Percentiles rank a stretch among this genome's conserved stretches.
phyloP scores from a whole-genome alignment of 1,284 basidiomycete species.

The Calocybe gambosa region DNA sequence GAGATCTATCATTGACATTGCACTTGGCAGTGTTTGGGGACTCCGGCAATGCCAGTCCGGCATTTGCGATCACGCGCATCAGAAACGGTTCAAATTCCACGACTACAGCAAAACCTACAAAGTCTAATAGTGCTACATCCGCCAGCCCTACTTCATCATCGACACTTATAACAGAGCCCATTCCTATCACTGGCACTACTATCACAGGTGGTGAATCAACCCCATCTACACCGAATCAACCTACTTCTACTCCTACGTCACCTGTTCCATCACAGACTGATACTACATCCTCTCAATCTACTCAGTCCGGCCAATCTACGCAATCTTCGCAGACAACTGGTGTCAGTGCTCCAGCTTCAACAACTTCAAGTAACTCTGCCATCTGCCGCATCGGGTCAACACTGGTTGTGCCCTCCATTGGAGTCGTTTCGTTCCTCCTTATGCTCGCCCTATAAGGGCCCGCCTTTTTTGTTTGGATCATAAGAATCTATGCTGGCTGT shows the following conservation, averaged over 20 bases:
- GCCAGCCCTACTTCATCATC: constrained; percentile 2
- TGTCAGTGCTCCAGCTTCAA: constrained; percentile 1
- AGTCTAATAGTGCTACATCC: constrained; percentile 6
- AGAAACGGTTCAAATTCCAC: constrained; percentile 8
- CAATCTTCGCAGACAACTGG: not conserved
- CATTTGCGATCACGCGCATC: constrained; percentile 35
- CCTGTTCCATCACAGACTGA: not conserved
- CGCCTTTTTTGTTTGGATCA: not conserved
- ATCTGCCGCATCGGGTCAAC: constrained; percentile 5
- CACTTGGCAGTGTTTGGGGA: constrained; percentile 30
- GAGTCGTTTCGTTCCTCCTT: constrained; percentile 12
- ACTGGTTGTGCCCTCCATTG: constrained; percentile 7
- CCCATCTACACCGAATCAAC: not conserved
- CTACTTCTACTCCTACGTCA: not conserved
- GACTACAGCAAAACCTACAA: constrained; percentile 13
- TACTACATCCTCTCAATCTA: not conserved
- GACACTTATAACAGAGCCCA: constrained; percentile 20
- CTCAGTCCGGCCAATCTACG: not conserved
- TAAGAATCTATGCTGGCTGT: constrained; percentile 2
- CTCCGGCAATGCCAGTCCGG: constrained; percentile 33
- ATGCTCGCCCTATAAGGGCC: constrained; percentile 12
- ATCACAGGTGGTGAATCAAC: constrained; percentile 18
- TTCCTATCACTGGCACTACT: constrained; percentile 25
- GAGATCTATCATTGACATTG: constrained; percentile 7
- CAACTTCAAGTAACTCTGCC: constrained; percentile 13